Conservation (phyloP, 352 stramenopile species). For the Phytopythium sindhum region DNA sequence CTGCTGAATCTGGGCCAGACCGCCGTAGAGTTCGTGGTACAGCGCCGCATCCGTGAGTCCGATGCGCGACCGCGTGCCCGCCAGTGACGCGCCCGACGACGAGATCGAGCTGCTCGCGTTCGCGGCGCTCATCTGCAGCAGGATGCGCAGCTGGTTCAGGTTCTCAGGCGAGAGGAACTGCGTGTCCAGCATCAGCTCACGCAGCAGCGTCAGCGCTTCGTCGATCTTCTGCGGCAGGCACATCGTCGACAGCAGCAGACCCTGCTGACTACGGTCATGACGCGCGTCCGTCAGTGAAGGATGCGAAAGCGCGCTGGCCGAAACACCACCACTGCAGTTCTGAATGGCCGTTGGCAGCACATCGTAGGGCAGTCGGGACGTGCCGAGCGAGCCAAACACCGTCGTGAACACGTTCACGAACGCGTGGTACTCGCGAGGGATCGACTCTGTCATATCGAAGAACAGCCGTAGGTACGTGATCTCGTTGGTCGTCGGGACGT, state of each 20-base stretch:
- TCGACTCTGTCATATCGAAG: conserved; percentile 44
- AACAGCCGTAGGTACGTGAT: conserved; percentile 77
- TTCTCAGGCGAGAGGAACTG: conserved; percentile 73
- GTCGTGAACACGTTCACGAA: conserved; percentile 71
- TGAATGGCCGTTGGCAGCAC: conserved; percentile 67
- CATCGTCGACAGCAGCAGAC: conserved; percentile 60
- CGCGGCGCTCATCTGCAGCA: conserved; percentile 67
- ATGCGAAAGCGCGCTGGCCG: conserved; percentile 47
- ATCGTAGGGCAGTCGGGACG: conserved; percentile 60
- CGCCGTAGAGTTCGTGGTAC: conserved; percentile 69
- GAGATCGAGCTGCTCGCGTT: conserved; percentile 72
- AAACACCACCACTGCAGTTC: conserved; percentile 77
- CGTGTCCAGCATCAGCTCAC: conserved; percentile 66
- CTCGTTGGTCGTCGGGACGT: conserved; percentile 78
- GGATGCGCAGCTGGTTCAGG: conserved; percentile 64
- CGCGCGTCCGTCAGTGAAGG: conserved; percentile 51
- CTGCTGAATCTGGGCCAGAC: conserved; percentile 70
- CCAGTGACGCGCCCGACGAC: conserved; percentile 58
- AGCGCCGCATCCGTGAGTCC: conserved; percentile 45
- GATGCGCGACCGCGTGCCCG: conserved; percentile 52
- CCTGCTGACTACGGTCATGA: conserved; percentile 39
- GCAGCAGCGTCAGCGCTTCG: conserved; percentile 50
- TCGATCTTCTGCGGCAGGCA: conserved; percentile 76
- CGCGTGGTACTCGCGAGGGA: conserved; percentile 59
- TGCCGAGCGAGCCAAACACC: conserved; percentile 73